Base-by-base conservation (phyloP, 1,284 basidiomycete species). In the Trametes sp. region DNA sequence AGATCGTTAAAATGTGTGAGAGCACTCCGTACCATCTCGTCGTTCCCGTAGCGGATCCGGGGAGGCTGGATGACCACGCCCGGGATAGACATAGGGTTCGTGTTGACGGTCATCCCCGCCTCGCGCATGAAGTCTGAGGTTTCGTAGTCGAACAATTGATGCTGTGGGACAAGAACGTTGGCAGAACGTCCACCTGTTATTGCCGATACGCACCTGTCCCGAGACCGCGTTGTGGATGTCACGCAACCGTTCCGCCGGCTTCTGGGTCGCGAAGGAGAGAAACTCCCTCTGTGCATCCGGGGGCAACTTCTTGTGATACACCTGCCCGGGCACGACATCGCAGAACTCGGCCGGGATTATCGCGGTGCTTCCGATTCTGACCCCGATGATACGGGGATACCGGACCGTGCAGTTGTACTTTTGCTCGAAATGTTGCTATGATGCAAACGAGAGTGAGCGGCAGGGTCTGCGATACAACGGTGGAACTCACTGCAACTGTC, bases 261-360 rank as follows among this genome's bases (percentile, higher is more conserved):
- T 74, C 70, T 78, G 73, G 0, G 80, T 80, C 0, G 85, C 73
- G 55, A 83, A 82, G 13, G 70, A 71, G 0, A 86, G 74, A 26
- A 85, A 80, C 0, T 76, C 73, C 0, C 70, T 64, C 21, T 77
- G 78, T 16, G 78, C 68, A 0, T 77, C 71, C 0, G 80, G 74
- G 0, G 80, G 76, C 0, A 86, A 67, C 52, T 78, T 79, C 60
- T 81, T 80, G 69, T 76, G 80, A 73, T 79, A 84, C 1, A 85
- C 59, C 63, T 87, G 86, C 0, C 83, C 83, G 0, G 75, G 74
- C 23, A 77, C 64, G 2, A 88, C 72, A 0, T 65, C 61, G 68
- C 84, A 85, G 1, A 84, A 62, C 65, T 88, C 85, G 0, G 80
- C 77, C 0, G 86, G 86, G 21, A 84, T 72, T 21, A 84, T 72